Base-by-base conservation (phyloP, 768 basidiomycete genomes). In the Suillus bovinus region DNA sequence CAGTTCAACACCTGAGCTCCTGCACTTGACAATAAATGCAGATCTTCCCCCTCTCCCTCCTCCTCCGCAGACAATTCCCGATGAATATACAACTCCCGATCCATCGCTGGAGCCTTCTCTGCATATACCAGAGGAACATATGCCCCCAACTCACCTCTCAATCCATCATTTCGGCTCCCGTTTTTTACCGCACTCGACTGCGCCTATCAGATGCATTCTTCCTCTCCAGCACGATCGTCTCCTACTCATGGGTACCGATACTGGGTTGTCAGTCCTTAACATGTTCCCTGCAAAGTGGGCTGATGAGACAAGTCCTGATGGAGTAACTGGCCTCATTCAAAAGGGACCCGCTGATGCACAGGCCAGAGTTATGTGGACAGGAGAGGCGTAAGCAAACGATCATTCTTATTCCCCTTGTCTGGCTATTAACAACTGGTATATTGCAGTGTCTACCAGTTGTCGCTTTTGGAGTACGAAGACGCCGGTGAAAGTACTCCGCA, bases 81-180 rank as follows among this genome's bases (percentile, higher is more conserved):
- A 66, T 13, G 36, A 52, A 29, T 55, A 38, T 27, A 36, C 50
- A 17, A 42, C 20, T 31, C 65, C 44, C 65, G 66, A 54, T 5
- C 58, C 17, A 44, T 69, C 61, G 16, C 66, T 53, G 71, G 71
- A 42, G 52, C 64, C 39, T 74, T 74, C 65, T 70, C 61, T 64
- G 67, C 75, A 56, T 73, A 79, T 56, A 41, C 83, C 81, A 49
- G 81, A 79, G 71, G 84, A 86, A 69, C 76, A 66, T 24, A 78
- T 85, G n/a, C 71, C 73, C 17, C 89, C 91, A 0, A 86, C 83
- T 2, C 90, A 86, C 67, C 76, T 93, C 24, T 82, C 82, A 64
- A 73, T 94, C 55, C 87, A 88, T 68, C 84, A 90, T 46, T 93
- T 94, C 70, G 93, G 93, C 24, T 94, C 92, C 22, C 84, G 92